A percentile compares a stretch with the other conserved stretches of the same genome.
Evolutionary conservation across 805 yeast species (phyloP).

Genomic region (Hanseniaspora clermontiae): DNA sequence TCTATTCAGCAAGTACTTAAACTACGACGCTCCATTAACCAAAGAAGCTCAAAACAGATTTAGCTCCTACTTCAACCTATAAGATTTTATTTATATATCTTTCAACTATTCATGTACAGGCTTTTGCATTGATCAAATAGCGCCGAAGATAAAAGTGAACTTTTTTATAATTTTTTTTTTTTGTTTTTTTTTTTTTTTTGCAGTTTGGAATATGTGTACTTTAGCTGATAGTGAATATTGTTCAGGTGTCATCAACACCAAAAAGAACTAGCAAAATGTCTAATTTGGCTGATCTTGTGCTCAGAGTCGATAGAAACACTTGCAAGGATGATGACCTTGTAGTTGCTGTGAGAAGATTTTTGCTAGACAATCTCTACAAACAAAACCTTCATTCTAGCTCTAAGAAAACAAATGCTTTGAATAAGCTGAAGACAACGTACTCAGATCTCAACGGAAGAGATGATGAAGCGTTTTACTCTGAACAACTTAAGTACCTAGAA

Average conservation of each 20-base stretch:
- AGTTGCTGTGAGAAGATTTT: background rate
- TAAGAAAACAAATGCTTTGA: background rate
- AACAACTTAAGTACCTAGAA: background rate
- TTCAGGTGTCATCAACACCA: background rate
- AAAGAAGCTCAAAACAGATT: conserved; percentile 26
- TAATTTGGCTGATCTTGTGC: background rate
- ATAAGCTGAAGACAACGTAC: background rate
- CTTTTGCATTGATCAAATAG: no score
- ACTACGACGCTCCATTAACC: conserved; percentile 36
- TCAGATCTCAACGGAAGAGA: background rate
- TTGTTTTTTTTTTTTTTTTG: no score
- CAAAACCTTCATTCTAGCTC: background rate
- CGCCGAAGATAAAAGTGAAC: no score
- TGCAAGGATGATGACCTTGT: background rate
- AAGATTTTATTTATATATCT: conserved; percentile 3
- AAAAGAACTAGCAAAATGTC: background rate
- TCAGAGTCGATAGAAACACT: conserved; percentile 13
- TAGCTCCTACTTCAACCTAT: conserved; percentile 17
- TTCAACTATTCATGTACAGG: background rate
- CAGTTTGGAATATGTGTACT: no score
- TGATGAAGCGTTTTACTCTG: background rate
- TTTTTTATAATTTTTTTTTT: no score
- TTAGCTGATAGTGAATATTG: no score
- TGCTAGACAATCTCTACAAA: conserved; percentile 1
- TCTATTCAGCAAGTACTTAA: conserved; percentile 63